Evolutionary conservation across 495 filamentous ascomycete species (phyloP), one percentile per base, ranked within the genome.

Genomic region (Lichina pygmaea): DNA sequence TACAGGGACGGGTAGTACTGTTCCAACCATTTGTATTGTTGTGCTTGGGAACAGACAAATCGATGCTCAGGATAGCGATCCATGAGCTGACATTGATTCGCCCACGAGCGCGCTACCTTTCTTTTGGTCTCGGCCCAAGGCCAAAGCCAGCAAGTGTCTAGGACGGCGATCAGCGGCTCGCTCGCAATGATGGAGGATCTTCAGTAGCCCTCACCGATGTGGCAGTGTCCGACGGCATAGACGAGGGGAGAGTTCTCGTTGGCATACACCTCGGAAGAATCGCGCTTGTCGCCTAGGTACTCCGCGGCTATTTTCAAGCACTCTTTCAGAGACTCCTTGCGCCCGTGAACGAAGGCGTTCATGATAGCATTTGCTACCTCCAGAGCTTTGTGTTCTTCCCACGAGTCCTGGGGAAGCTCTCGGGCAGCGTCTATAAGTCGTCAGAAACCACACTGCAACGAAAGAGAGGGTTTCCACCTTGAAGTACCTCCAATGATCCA

Each of bases 91-190:
- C 85, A 93, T 56, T 97, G 89, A 55, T 81, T 93, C 2, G 84
- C 81, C 86, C 89, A 97, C 1, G 86, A 94, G 16, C 89, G 73
- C 24, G 82, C 89, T 7, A 94, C 77, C 64, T 97, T 97, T 48
- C 89, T 78, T 58, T 93, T 94, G 0, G 89, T 97, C 66, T 97
- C 89, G n/a, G 83, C 89, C 68, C 79, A 95, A 3, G 89, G 89
- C 89, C 89, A 97, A 8, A 97, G 64, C 89, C 89, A 97, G 60
- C 86, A 93, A 30, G 81, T 49, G 41, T 58, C 49, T 49, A 34
- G 39, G 5, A 9, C 24, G 6, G 13, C 30, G 7, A 24, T 46
- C 33, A 48, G 40, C 41, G 36, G 31, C 15, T 15, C 31, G 11
- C 8, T 15, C 4, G 13, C 8, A 45, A 44, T 6, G 4, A n/a